Conservation (phyloP, 306 rosid species). For the Pyrus communis region DNA sequence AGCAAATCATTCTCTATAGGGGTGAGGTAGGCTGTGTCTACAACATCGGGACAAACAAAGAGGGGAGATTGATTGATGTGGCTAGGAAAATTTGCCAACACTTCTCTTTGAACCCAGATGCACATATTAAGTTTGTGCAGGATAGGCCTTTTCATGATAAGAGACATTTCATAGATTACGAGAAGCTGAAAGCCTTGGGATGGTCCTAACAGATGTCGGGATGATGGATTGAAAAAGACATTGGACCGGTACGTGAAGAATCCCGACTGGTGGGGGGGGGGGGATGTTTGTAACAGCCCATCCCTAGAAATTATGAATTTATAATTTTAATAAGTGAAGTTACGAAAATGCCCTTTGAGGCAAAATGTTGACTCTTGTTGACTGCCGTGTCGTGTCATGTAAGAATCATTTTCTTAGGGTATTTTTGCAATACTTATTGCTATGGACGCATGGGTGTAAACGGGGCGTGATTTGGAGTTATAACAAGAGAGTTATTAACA, state of each 20-base stretch:
- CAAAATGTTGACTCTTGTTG: no score
- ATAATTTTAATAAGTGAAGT: no score
- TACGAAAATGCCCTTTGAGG: no score
- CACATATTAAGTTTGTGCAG: constrained; percentile 35
- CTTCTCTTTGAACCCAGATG: constrained; percentile 33
- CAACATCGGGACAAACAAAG: constrained; percentile 50
- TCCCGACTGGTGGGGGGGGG: constrained; percentile 61
- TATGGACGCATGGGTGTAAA: no score
- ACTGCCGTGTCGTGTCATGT: no score
- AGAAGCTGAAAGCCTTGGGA: constrained; percentile 45
- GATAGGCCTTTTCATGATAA: constrained; percentile 53
- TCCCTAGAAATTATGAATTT: no score
- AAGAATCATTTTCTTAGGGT: no score
- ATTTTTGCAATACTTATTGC: no score
- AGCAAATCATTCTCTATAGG: constrained; percentile 26
- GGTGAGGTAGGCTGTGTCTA: constrained; percentile 59
- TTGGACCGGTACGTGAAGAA: constrained; percentile 48
- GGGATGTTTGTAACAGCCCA: constrained; percentile 27
- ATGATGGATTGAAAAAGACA: constrained; percentile 43
- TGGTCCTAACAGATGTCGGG: constrained; percentile 48
- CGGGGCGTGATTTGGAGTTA: no score
- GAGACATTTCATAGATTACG: constrained; percentile 45
- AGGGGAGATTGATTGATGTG: constrained; percentile 50
- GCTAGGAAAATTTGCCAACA: constrained; percentile 43
- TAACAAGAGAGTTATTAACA: no score